Base-by-base conservation (phyloP, 345 rosid species). In the Hevea brasiliensis region DNA sequence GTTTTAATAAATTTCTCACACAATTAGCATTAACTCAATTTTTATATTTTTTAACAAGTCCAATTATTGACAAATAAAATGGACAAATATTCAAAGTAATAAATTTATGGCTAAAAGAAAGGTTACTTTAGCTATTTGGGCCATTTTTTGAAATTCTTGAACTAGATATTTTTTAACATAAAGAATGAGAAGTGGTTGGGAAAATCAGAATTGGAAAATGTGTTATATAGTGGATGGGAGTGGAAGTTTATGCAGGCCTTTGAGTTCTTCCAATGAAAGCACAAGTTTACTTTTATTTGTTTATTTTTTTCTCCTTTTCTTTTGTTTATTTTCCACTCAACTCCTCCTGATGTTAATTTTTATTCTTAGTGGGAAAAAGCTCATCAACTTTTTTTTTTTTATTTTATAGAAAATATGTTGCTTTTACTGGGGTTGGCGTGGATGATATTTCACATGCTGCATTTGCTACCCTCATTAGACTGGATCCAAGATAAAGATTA, bases 251-350 rank as follows among this genome's bases (percentile, higher is more conserved):
- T 45, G 45, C 12, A 55, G 55, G 68, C 60, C 42, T 67, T 67
- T 20, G 42, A 48, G 60, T 29, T n/a, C 68, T 61, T 76, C 50
- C 26, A 45, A 63, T 55, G 74, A 54, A 76, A 76, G 74, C 79
- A 67, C 63, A 61, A 57, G 24, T 20, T 32, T 32, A 4, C 18
- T 51, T 32, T 32, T 32, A 32, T 32, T 32, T 32, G n/a, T 32
- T 32, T 32, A 32, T 32, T 32, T 32, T 2, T 32, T 32, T 32
- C 37, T 18, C 7, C 26, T 35, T 29, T 8, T 1, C 3, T 23
- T 23, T 37, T 20, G 8, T 35, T 23, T 26, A 9, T 6, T 35
- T 23, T 45, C 21, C 54, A 23, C 8, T 7, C 8, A 1, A 48
- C 58, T 47, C 20, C 26, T 41, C 42, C 15, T 55, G 11, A 26